Evolutionary conservation across 2,329 filamentous ascomycete species (phyloP), one percentile per base, ranked within the genome.

Genomic region (Nothomitra cinnamomea): DNA sequence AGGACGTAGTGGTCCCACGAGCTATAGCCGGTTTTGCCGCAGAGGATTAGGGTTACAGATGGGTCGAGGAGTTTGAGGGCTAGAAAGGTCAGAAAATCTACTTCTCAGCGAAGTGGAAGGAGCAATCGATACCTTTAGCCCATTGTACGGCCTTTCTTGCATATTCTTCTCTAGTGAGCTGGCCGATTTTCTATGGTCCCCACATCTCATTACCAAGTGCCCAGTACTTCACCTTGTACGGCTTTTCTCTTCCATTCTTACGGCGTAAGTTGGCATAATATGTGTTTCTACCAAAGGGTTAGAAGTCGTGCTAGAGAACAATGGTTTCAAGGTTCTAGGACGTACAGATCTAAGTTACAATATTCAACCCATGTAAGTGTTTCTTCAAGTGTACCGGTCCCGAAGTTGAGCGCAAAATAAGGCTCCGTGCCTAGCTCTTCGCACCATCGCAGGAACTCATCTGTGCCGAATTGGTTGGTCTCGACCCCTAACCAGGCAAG

Each of bases 361-460:
- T 92, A 92, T 64, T 92, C 86, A 19, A 92, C 72, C 86, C 86
- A 92, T 10, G 75, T 84, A 32, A 90, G 72, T 36, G 77, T 76
- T 77, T 32, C 28, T 10, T 32, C 28, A 32, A 32, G 28, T 32
- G 28, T 80, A 57, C 83, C 85, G 1, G 86, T 92, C 54, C 85
- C 86, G 65, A 92, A 82, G 70, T 92, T 92, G 55, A 92, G 70
- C 57, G 79, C 82, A 41, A 92, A 72, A 64, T 88, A 92, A 3
- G 86, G 86, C 70, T 89, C 83, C 0, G 85, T 83, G 22, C 78
- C 78, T 6, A 88, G 77, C 8, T 77, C 70, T 59, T 82, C 74
- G 58, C 85, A 87, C 85, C 85, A 90, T 59, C 81, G 75, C 75
- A 92, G 78, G 67, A 92, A 92, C 70, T 92, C 87, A 65, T 92